phyloP scores from a whole-genome alignment of 2,329 filamentous ascomycete genomes.

The Colletotrichum tanaceti region DNA sequence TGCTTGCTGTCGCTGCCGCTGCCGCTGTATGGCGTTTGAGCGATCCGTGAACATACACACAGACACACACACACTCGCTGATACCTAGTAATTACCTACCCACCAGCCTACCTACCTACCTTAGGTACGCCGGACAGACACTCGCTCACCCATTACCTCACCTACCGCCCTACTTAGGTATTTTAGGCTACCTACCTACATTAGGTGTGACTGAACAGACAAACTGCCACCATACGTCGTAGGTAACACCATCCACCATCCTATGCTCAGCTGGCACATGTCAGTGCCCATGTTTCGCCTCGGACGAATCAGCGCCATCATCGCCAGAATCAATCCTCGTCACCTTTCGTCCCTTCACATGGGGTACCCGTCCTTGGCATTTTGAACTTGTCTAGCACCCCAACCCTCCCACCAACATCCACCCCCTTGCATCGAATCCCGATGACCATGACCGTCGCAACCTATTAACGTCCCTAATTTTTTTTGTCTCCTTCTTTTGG shows the following conservation, averaged over 20 bases:
- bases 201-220: background rate
- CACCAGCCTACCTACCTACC: no score
- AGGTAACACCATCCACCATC: no score
- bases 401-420: constrained; percentile 5
- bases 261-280: constrained; percentile 37
- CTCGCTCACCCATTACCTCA: no score
- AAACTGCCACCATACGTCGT: constrained; percentile 27
- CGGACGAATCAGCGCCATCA: constrained; percentile 37
- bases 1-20: constrained; percentile 6
- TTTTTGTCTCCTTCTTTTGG: background rate
- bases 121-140: no score
- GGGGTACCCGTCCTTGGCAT: constrained; percentile 16
- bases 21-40: constrained; percentile 6
- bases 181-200: no score
- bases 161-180: no score
- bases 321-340: constrained; percentile 35
- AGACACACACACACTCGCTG: no score
- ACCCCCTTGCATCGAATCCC: constrained; percentile 31
- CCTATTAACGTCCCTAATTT: constrained; percentile 21
- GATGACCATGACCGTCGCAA: constrained; percentile 29
- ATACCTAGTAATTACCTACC: no score
- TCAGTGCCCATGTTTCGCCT: constrained; percentile 40
- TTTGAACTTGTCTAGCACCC: constrained; percentile 19
- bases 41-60: no score
- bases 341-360: constrained; percentile 38